These are phyloP conservation scores for Mucor plumbeus DNA, from an alignment of 371 early-diverging fungal species.

Conservation along the genomic window DNA sequence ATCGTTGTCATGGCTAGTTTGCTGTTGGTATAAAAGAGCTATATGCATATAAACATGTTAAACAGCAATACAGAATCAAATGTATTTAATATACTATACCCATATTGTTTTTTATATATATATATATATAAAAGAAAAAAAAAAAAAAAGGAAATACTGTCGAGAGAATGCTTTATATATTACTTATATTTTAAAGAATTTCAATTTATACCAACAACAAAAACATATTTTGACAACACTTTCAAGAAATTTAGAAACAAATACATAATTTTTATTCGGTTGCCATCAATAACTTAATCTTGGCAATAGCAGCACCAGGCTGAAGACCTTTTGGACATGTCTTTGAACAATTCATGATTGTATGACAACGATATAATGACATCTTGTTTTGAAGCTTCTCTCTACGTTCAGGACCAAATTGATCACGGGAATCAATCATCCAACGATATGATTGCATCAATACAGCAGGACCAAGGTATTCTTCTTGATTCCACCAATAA, in stretches of 20 bases:
- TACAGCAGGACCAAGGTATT: conserved; percentile 95
- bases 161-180: conserved; percentile 2
- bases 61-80: neutral
- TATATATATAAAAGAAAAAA: neutral
- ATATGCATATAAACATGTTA: neutral
- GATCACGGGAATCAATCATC: conserved; percentile 97
- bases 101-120: neutral
- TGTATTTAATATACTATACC: neutral
- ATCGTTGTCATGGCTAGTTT: conserved; percentile 1
- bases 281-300: conserved; percentile 95
- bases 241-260: neutral
- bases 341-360: conserved; percentile 97
- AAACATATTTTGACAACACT: conserved; percentile 14
- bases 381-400: conserved; percentile 92
- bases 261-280: conserved; percentile 59
- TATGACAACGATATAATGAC: conserved; percentile 97
- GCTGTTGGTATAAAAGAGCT: conserved; percentile 3
- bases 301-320: conserved; percentile 95
- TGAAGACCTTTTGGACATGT: conserved; percentile 98
- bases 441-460: conserved; percentile 97
- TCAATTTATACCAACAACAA: conserved; percentile 12
- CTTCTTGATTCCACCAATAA: conserved; percentile 97
- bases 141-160: neutral
- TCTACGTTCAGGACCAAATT: conserved; percentile 88
- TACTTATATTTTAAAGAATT: conserved; percentile 1